Percentiles rank a stretch among this genome's conserved stretches.
phyloP scores from a whole-genome alignment of 2,329 filamentous ascomycete species.

The Sclerotinia borealis region DNA sequence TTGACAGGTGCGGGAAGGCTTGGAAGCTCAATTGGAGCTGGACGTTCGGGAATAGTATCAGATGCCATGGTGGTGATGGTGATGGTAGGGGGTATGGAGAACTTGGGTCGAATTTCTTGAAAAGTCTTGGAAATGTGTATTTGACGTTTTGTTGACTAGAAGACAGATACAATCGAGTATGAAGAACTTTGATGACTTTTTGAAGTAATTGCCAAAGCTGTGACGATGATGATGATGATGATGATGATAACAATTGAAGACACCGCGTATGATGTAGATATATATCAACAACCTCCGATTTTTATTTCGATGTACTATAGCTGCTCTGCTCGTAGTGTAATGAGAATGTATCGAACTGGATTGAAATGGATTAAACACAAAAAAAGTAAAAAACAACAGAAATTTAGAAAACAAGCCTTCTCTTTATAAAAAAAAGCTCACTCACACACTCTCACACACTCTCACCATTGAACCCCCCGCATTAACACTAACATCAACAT shows the following conservation, averaged over 20 bases:
- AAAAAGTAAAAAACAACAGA: too few species aligned
- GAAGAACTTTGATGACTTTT: too few species aligned
- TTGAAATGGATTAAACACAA: too few species aligned
- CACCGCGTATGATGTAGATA: neutral
- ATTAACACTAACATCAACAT: too few species aligned
- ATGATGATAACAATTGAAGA: neutral
- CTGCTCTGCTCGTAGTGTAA: too few species aligned
- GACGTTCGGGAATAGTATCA: neutral
- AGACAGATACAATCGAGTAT: neutral
- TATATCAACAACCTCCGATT: too few species aligned
- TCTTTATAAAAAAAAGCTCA: neutral
- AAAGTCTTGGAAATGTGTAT: neutral
- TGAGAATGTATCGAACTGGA: too few species aligned
- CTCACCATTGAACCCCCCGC: neutral
- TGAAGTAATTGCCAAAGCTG: too few species aligned
- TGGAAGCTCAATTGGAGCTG: constrained; percentile 22
- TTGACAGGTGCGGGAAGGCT: constrained; percentile 24
- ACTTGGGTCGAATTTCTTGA: neutral
- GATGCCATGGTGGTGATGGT: constrained; percentile 2
- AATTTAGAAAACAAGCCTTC: neutral
- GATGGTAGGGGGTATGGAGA: neutral
- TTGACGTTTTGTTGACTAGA: neutral
- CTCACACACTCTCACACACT: neutral
- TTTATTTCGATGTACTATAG: too few species aligned
- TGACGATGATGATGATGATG: too few species aligned